These are phyloP conservation scores for Monosporascus sp. DNA, from an alignment of 2,329 filamentous ascomycete species.

Conservation along the genomic window DNA sequence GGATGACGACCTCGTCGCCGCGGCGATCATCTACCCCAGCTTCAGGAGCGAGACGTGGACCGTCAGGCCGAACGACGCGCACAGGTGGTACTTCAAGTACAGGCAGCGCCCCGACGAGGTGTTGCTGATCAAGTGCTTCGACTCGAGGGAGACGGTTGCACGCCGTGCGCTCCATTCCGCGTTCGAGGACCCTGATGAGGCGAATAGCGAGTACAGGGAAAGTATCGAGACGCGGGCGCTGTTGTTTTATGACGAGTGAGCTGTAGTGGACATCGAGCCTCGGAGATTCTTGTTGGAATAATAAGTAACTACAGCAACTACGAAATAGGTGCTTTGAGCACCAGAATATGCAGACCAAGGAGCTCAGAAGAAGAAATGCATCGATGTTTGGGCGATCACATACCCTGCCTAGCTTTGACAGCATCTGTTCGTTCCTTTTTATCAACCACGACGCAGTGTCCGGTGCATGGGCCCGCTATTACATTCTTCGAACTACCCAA, in stretches of 20 bases:
- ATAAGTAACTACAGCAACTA: too few species aligned
- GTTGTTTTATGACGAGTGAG: conserved; percentile 38
- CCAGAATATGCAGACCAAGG: too few species aligned
- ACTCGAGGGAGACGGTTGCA: conserved; percentile 46
- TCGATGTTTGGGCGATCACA: too few species aligned
- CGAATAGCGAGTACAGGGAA: conserved; percentile 37
- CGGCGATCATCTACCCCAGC: conserved; percentile 30
- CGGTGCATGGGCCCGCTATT: too few species aligned
- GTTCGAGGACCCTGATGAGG: conserved; percentile 45
- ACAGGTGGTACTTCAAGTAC: conserved; percentile 49
- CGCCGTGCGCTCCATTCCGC: conserved; percentile 49
- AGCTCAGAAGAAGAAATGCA: too few species aligned
- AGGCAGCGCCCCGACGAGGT: conserved; percentile 45
- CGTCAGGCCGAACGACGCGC: conserved; percentile 30
- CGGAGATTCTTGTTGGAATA: too few species aligned
- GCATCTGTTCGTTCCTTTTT: too few species aligned
- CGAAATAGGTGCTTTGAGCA: too few species aligned
- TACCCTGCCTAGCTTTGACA: too few species aligned
- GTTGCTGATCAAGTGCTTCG: conserved; percentile 55
- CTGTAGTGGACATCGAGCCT: neutral
- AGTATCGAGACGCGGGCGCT: conserved; percentile 53
- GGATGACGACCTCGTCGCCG: conserved; percentile 35
- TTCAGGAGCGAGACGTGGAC: conserved; percentile 34
- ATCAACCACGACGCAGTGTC: too few species aligned
- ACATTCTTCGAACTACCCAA: neutral